phyloP scores from a whole-genome alignment of 2,329 filamentous ascomycete species.

The Fonsecaea pugnacius region DNA sequence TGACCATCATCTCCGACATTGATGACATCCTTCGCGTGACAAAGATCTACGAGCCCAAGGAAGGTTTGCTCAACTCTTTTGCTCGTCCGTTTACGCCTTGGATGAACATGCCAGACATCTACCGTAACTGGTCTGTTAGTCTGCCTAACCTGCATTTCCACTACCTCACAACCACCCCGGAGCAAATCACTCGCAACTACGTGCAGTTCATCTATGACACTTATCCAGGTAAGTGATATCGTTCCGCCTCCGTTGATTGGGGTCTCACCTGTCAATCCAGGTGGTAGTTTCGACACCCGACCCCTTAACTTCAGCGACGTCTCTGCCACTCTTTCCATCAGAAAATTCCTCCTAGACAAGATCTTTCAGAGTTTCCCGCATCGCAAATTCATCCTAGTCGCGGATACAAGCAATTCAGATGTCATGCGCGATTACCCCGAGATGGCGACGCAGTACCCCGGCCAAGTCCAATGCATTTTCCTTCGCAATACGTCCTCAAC shows the following conservation, averaged over 20 bases:
- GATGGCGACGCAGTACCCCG: constrained; percentile 68
- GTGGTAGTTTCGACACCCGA: constrained; percentile 76
- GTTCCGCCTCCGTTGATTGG: not conserved
- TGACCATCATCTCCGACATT: constrained; percentile 77
- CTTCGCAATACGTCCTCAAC: constrained; percentile 75
- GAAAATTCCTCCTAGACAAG: constrained; percentile 70
- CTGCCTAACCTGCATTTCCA: constrained; percentile 75
- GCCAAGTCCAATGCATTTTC: constrained; percentile 77
- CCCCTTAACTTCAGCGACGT: constrained; percentile 81
- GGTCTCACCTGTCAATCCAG: constrained; percentile 33
- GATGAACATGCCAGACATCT: constrained; percentile 80
- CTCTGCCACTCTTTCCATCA: constrained; percentile 71
- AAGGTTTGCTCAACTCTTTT: constrained; percentile 77
- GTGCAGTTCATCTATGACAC: constrained; percentile 77
- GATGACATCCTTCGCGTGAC: constrained; percentile 81
- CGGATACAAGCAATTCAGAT: constrained; percentile 76
- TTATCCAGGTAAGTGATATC: constrained; percentile 57
- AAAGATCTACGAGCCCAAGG: constrained; percentile 75
- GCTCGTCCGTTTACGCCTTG: constrained; percentile 71
- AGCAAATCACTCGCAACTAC: constrained; percentile 76
- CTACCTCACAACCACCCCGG: constrained; percentile 79
- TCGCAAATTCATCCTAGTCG: constrained; percentile 75
- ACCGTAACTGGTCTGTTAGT: constrained; percentile 72
- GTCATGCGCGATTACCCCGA: constrained; percentile 68
- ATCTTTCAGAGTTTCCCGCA: constrained; percentile 75